Evolutionary conservation across 768 basidiomycete species (phyloP), one percentile per base, ranked within the genome.

Genomic region (Amylocystis lapponica): DNA sequence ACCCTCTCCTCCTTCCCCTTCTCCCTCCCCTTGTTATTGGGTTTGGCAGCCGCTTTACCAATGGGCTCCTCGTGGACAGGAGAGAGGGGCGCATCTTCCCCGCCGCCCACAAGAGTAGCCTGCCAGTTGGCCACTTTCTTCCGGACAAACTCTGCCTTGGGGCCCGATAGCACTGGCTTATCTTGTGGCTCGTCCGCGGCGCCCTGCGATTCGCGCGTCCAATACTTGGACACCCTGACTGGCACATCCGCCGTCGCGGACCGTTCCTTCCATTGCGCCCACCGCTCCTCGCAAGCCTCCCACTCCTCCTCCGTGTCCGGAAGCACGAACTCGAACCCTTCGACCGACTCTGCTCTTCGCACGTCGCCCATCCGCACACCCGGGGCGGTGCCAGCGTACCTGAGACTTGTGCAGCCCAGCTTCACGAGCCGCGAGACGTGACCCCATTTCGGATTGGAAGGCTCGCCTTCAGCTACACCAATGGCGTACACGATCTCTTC

Each of bases 241-340:
- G 16, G 25, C 8, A 21, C n/a, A 10, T 21, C 17, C 11, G 35
- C 32, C n/a, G 34, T 47, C 21, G 49, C 44, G 5, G 36, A 54
- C 10, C 27, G 19, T 23, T 19, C 49, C 57, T 36, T 53, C n/a
- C n/a, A n/a, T n/a, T n/a, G n/a, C n/a, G n/a, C 45, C 56, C 64
- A 64, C 45, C 47, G 61, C 45, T 46, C 60, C 57, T 77, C 75
- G 66, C 67, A 72, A 20, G 65, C 65, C 12, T 62, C 47, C 75
- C 77, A 77, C 27, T 72, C 70, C 34, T 64, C 64, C 53, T 79
- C 77, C 14, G 68, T 71, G 20, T 65, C 65, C 10, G 74, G 72
- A 49, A 77, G 41, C 51, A 66, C 53, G 59, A 61, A 62, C 47
- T 54, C 42, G 26, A 61, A 57, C 17, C 53, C 44, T 19, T 50